Conservation (phyloP, 768 basidiomycete genomes). For the Clitopilus hobsonii region DNA sequence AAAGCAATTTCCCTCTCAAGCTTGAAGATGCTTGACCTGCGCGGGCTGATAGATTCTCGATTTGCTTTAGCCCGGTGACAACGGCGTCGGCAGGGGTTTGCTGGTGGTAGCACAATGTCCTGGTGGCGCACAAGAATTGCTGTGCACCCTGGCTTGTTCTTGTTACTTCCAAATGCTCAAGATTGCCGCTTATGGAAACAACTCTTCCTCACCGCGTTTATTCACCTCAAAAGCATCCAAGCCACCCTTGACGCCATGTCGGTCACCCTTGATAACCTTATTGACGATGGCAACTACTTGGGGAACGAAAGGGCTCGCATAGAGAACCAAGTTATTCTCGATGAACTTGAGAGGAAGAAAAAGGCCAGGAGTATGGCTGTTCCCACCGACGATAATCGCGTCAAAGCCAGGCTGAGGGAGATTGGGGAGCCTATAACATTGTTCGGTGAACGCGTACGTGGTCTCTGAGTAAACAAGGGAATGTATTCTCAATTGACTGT, state of each 20-base stretch:
- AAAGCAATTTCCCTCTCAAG: not conserved
- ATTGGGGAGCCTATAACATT: conserved; percentile 96
- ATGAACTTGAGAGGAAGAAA: conserved; percentile 98
- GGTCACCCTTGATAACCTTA: conserved; percentile 71
- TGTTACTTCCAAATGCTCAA: not conserved
- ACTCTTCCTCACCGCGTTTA: not conserved
- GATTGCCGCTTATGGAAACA: not conserved
- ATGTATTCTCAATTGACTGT: conserved; percentile 10
- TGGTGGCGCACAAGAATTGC: too few species aligned
- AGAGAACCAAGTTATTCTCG: conserved; percentile 84
- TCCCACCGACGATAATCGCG: conserved; percentile 94
- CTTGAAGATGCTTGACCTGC: too few species aligned
- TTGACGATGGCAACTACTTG: conserved; percentile 74
- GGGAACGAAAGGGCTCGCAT: conserved; percentile 70
- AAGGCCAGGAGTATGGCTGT: conserved; percentile 90
- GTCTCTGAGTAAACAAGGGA: not conserved
- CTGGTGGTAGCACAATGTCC: too few species aligned
- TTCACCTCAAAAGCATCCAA: not conserved
- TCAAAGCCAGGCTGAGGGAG: conserved; percentile 84
- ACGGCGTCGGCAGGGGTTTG: too few species aligned
- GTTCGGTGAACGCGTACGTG: conserved; percentile 94
- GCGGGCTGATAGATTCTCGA: too few species aligned
- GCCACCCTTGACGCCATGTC: conserved; percentile 42
- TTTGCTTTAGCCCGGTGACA: too few species aligned
- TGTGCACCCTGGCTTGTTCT: not conserved